A percentile compares a stretch with the other conserved stretches of the same genome.
phyloP scores from a whole-genome alignment of 2,329 filamentous ascomycete genomes.

The Monosporascus sp. region DNA sequence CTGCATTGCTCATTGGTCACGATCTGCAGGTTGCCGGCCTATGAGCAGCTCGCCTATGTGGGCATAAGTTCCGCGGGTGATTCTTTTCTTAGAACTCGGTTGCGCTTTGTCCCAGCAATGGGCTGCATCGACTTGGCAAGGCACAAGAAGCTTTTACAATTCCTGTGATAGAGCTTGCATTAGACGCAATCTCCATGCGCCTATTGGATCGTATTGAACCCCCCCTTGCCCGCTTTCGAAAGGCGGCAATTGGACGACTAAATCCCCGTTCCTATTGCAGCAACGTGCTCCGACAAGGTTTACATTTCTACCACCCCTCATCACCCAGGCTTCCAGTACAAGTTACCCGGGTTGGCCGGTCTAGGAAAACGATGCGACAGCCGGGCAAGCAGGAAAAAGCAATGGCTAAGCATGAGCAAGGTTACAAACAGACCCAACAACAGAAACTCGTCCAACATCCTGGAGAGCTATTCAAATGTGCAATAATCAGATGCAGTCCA shows the following conservation, averaged over 20 bases:
- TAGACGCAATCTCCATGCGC: not conserved
- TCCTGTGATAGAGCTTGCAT: not conserved
- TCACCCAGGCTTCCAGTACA: not conserved
- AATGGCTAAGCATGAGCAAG: not conserved
- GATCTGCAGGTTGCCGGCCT: conserved; percentile 5
- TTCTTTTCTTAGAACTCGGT: not conserved
- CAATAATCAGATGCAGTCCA: not conserved
- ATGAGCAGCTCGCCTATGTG: conserved; percentile 2
- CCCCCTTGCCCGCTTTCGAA: not conserved
- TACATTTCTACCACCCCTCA: not conserved
- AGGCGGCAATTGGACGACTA: not conserved
- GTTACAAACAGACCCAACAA: not conserved
- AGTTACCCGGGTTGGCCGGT: too few species aligned
- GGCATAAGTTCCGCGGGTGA: not conserved
- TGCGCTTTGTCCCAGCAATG: not conserved
- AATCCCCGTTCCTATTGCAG: not conserved
- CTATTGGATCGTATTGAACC: not conserved
- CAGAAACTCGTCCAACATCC: not conserved
- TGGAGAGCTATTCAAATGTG: not conserved
- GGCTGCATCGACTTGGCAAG: not conserved
- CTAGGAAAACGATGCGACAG: not conserved
- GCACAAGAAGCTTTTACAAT: not conserved
- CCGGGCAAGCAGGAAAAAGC: not conserved
- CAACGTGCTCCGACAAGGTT: not conserved
- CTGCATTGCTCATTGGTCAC: conserved; percentile 17